These are phyloP conservation scores for Cladosporium sp. DNA, from an alignment of 2,329 filamentous ascomycete genomes.

Conservation along the genomic window DNA sequence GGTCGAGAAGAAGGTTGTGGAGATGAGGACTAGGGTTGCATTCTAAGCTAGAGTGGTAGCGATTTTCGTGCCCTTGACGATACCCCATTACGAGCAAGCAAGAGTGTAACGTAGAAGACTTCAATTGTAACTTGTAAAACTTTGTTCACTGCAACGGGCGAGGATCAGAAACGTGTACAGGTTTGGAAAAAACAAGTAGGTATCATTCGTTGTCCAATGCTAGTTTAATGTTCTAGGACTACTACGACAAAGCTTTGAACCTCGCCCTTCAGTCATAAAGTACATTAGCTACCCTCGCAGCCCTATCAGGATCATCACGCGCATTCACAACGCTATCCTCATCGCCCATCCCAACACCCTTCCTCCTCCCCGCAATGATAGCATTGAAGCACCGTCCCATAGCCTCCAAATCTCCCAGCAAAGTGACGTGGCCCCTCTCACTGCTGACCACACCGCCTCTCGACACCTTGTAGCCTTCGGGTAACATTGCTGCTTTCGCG, in stretches of 20 bases:
- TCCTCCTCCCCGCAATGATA: slow-evolving; percentile 65
- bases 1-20: slow-evolving; percentile 86
- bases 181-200: background rate
- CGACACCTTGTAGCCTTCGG: slow-evolving; percentile 73
- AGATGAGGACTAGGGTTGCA: slow-evolving; percentile 43
- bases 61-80: slow-evolving; percentile 5
- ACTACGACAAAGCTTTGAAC: background rate
- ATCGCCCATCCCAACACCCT: slow-evolving; percentile 66
- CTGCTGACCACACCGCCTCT: slow-evolving; percentile 74
- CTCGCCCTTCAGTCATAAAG: background rate
- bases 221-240: background rate
- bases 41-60: slow-evolving; percentile 31
- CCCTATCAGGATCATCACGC: background rate
- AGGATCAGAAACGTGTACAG: background rate
- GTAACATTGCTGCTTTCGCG: slow-evolving; percentile 81
- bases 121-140: background rate
- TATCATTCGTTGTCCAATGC: background rate
- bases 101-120: background rate
- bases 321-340: background rate
- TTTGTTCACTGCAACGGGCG: background rate
- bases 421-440: slow-evolving; percentile 82
- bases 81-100: slow-evolving; percentile 12
- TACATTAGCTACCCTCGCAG: background rate
- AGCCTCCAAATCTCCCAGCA: slow-evolving; percentile 81
- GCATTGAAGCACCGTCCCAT: slow-evolving; percentile 74